A percentile compares a stretch with the other conserved stretches of the same genome.
These are phyloP conservation scores for Aspergillus asperescens DNA, from an alignment of 495 filamentous ascomycete genomes.

Conservation along the genomic window DNA sequence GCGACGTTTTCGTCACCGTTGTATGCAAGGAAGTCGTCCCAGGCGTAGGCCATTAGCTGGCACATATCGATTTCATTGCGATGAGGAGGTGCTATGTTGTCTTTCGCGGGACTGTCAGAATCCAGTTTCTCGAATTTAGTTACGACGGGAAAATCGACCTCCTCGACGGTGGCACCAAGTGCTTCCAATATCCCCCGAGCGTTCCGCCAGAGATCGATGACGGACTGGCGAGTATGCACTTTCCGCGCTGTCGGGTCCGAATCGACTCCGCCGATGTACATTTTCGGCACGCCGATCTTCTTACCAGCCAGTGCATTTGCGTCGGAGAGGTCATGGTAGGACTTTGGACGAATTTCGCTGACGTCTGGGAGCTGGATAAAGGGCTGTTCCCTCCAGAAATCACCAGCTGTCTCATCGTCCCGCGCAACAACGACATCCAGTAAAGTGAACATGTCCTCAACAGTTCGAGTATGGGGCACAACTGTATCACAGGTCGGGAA, in stretches of 20 bases:
- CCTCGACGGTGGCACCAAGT: conserved; percentile 31
- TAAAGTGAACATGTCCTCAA: conserved; percentile 28
- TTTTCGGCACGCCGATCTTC: conserved; percentile 29
- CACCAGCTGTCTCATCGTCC: conserved; percentile 24
- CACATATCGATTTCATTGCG: conserved; percentile 33
- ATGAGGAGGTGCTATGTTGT: too few relatives aligned
- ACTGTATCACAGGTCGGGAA: conserved; percentile 36
- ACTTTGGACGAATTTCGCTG: conserved; percentile 21
- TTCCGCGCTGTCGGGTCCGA: conserved; percentile 14
- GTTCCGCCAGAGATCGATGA: conserved; percentile 30
- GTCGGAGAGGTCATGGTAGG: conserved; percentile 20
- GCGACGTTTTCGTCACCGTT: conserved; percentile 24
- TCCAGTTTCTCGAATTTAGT: conserved; percentile 26
- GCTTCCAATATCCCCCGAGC: conserved; percentile 22
- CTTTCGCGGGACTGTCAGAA: too few relatives aligned
- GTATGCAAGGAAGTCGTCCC: conserved; percentile 30
- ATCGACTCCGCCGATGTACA: conserved; percentile 31
- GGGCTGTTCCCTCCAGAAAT: conserved; percentile 34
- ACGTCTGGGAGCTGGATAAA: conserved; percentile 26
- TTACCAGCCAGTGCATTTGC: conserved; percentile 23
- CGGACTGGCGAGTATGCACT: conserved; percentile 25
- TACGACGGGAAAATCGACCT: conserved; percentile 32
- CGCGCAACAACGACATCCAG: conserved; percentile 29
- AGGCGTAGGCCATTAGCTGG: conserved; percentile 31
- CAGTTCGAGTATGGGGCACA: conserved; percentile 33